Base-by-base conservation (phyloP, 768 basidiomycete species). In the Serendipita sp. region DNA sequence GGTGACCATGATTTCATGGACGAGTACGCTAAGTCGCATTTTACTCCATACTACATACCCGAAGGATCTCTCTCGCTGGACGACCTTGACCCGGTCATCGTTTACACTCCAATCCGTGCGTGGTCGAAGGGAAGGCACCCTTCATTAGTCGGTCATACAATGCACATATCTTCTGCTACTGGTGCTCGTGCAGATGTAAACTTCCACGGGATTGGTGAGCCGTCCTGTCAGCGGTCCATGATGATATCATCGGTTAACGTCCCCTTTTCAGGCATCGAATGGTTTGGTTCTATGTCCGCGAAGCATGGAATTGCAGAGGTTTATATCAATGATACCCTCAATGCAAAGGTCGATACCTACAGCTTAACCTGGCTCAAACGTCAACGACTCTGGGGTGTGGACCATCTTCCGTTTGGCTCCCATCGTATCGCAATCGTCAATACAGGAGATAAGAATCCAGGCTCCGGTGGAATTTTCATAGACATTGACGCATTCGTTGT, bases 401-500 rank as follows among this genome's bases (percentile, higher is more conserved):
- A 78, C 68, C 76, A 77, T 67, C 76, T 89, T 46, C 64, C 73
- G 3, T 73, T 72, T 64, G 77, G 76, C 33, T 76, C 75, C 68
- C 88, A 90, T 71, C 80, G 79, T 1, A 70, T 88, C 66, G 84
- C 82, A 72, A 79, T 88, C 63, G 75, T 83, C 62, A 83, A 87
- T 68, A 73, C 78, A 0, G 83, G 78, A 4, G 67, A 70, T 45
- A 76, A 76, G 50, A 29, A 58, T n/a, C 53, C 73, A 71, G 45
- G 73, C 75, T 62, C 73, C 74, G 60, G 50, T 36, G 66, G 69
- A 23, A 75, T 74, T 5, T 65, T 75, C 15, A 75, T 81, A 63
- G 83, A 84, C 67, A 63, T 88, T 2, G 84, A 86, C 69, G 86
- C 86, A 5, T 77, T 88, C 64, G 79, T 88, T 50, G 81, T 88